Percentiles rank a stretch among this genome's conserved stretches.
Conservation (phyloP, 371 early-diverging fungal genomes). For the Vittaforma corneae region DNA sequence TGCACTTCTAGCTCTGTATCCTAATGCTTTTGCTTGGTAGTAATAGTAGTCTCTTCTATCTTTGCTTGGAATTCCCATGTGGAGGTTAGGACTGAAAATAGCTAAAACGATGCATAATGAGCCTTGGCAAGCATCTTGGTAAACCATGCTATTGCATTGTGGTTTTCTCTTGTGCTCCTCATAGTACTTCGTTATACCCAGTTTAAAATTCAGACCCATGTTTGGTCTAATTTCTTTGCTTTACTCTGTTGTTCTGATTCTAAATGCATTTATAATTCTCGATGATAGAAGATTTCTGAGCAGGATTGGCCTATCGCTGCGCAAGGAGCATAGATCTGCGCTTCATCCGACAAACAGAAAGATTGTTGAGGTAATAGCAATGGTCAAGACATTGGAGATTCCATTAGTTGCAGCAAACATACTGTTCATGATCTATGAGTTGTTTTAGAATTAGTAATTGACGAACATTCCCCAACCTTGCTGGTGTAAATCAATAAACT, state of each 20-base stretch:
- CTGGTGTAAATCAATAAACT: too few relatives aligned
- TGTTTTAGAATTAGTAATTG: too few relatives aligned
- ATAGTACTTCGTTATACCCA: too few relatives aligned
- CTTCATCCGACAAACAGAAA: constrained; percentile 26
- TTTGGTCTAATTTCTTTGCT: constrained; percentile 44
- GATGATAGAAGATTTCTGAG: constrained; percentile 51
- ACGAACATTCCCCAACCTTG: too few relatives aligned
- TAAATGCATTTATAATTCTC: constrained; percentile 49
- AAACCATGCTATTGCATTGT: too few relatives aligned
- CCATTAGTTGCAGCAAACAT: constrained; percentile 49
- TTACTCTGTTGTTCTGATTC: constrained; percentile 43
- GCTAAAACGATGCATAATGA: too few relatives aligned
- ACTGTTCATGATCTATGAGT: constrained; percentile 49
- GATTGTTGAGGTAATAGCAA: constrained; percentile 43
- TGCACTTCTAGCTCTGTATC: constrained; percentile 57
- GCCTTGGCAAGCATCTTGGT: too few relatives aligned
- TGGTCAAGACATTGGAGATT: constrained; percentile 39
- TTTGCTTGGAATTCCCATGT: constrained; percentile 72
- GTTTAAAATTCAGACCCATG: too few relatives aligned
- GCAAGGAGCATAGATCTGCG: constrained; percentile 20
- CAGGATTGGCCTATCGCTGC: constrained; percentile 44
- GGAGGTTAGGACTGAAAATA: too few relatives aligned
- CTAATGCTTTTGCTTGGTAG: constrained; percentile 46
- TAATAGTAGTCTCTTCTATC: constrained; percentile 88
- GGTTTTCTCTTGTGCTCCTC: too few relatives aligned